A percentile compares a stretch with the other conserved stretches of the same genome.
These are phyloP conservation scores for Setaria viridis DNA, from an alignment of 202 grass and related monocot genomes.

Conservation along the genomic window DNA sequence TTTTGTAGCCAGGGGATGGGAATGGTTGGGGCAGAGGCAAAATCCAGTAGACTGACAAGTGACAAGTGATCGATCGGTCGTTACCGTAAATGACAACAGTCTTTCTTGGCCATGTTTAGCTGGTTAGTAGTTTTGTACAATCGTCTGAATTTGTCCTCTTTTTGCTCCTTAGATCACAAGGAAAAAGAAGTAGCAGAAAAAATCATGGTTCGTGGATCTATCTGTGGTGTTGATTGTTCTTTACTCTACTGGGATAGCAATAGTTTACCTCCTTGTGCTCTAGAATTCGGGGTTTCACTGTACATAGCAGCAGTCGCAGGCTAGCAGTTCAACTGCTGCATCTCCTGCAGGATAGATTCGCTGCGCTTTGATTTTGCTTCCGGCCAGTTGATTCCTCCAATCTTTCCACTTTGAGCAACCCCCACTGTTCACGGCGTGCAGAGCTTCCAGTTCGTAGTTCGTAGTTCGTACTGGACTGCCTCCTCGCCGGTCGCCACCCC, in stretches of 20 bases:
- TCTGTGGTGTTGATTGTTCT: not conserved
- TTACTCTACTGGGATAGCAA: not conserved
- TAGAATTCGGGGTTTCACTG: not conserved
- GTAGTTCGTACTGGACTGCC: no score
- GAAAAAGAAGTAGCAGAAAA: not conserved
- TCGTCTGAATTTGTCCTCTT: conserved; percentile 7
- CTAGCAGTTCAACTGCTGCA: not conserved
- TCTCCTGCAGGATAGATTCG: not conserved
- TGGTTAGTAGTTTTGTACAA: not conserved
- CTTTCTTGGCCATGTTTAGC: conserved; percentile 1
- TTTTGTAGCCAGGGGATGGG: conserved; percentile 18
- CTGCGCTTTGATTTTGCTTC: not conserved
- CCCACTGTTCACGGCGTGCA: not conserved
- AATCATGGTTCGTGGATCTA: not conserved
- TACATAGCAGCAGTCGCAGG: not conserved
- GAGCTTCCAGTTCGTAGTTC: not conserved
- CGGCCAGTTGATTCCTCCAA: not conserved
- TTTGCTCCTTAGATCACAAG: not conserved
- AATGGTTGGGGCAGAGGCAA: not conserved
- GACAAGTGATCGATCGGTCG: not conserved
- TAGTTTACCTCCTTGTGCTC: not conserved
- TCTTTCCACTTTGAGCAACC: not conserved
- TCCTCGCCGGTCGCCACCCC: not conserved
- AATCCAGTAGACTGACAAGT: conserved; percentile 20
- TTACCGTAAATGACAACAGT: conserved; percentile 21